Conservation (phyloP, 768 basidiomycete genomes). For the Kwoniella bestiolae region DNA sequence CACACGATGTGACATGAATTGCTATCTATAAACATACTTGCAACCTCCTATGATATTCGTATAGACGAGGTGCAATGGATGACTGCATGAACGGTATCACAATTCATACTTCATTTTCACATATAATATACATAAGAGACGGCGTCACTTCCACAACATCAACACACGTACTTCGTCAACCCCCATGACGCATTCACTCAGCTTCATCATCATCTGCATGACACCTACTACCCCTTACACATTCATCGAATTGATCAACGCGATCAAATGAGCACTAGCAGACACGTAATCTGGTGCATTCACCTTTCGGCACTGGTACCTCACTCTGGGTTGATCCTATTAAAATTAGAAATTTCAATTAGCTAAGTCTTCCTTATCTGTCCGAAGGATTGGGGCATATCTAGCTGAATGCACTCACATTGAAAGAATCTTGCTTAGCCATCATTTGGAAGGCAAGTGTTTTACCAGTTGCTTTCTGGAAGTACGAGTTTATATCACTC, state of each 20-base stretch:
- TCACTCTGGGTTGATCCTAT: constrained; percentile 78
- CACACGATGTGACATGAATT: constrained; percentile 4
- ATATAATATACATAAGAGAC: neutral
- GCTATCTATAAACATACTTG: no score
- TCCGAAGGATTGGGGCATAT: neutral
- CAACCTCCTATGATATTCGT: no score
- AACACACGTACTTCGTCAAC: neutral
- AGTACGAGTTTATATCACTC: constrained; percentile 65
- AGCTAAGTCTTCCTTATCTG: neutral
- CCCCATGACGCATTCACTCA: neutral
- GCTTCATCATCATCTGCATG: neutral
- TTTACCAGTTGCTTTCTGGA: constrained; percentile 70
- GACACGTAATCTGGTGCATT: constrained; percentile 68
- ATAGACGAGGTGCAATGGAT: no score
- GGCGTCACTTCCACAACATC: neutral
- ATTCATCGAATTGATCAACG: constrained; percentile 62
- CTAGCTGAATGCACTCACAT: constrained; percentile 59
- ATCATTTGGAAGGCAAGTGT: constrained; percentile 81
- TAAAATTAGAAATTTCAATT: neutral
- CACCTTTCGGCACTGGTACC: constrained; percentile 78
- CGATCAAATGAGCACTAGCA: constrained; percentile 67
- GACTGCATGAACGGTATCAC: neutral
- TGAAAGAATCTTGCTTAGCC: constrained; percentile 80
- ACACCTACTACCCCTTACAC: constrained; percentile 3
- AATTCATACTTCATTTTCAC: neutral